Evolutionary conservation across 768 basidiomycete genomes (phyloP).

Genomic region (Macrocybe gigantea): DNA sequence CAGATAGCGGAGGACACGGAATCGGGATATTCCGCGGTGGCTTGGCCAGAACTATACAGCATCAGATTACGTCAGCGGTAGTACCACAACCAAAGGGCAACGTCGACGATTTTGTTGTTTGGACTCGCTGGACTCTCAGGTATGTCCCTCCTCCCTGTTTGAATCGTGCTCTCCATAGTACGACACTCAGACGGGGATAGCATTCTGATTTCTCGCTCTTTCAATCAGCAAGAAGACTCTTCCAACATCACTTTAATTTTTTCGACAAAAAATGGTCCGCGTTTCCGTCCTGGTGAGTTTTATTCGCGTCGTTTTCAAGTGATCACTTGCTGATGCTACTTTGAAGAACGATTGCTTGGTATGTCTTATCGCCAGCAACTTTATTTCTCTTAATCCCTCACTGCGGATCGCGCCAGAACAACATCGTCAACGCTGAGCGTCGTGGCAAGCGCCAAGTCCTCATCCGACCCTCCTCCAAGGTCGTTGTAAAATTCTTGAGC

Average conservation of each 20-base stretch:
- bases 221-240: conserved; percentile 13
- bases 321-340: conserved; percentile 1
- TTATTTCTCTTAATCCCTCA: conserved; percentile 6
- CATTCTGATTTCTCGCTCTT: conserved; percentile 27
- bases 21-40: conserved; percentile 35
- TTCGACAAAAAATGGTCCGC: conserved; percentile 66
- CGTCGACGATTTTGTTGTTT: background rate
- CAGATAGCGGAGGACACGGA: conserved; percentile 1
- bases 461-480: conserved; percentile 95
- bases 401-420: conserved; percentile 51
- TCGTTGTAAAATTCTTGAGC: conserved; percentile 93
- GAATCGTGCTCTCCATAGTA: conserved; percentile 78
- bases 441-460: conserved; percentile 99
- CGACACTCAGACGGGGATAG: conserved; percentile 81
- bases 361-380: conserved; percentile 7
- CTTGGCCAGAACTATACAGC: conserved; percentile 35
- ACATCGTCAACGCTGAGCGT: conserved; percentile 99
- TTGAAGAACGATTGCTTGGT: conserved; percentile 42
- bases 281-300: conserved; percentile 80
- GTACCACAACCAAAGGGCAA: conserved; percentile 17
- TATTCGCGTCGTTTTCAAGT: background rate
- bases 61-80: background rate
- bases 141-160: conserved; percentile 29
- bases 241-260: conserved; percentile 4
- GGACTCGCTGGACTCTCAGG: background rate